A percentile compares a stretch with the other conserved stretches of the same genome.
These are phyloP conservation scores for Excoecaria cochinchinensis DNA, from an alignment of 345 rosid genomes.

Conservation along the genomic window DNA sequence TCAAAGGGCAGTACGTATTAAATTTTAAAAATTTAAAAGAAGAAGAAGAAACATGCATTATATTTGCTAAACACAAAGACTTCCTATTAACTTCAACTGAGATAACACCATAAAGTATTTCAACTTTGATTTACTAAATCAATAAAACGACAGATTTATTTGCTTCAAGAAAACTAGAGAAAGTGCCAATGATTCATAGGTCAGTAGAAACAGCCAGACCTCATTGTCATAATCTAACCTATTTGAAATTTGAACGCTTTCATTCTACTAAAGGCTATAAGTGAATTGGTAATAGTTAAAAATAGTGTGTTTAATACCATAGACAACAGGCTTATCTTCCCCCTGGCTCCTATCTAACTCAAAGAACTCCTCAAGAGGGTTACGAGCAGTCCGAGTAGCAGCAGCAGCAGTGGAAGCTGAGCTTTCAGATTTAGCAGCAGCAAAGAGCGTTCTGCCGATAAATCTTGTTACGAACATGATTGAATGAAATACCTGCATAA, in stretches of 20 bases:
- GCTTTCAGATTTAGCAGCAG: constrained; percentile 65
- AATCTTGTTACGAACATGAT: constrained; percentile 64
- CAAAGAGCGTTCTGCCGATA: constrained; percentile 58
- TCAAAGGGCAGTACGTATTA: not conserved
- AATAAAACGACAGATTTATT: not conserved
- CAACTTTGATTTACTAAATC: not conserved
- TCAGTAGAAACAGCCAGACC: not conserved
- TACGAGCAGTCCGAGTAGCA: constrained; percentile 33
- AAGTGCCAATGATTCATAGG: not conserved
- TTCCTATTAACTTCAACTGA: not conserved
- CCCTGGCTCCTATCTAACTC: constrained; percentile 69
- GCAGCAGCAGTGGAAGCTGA: constrained; percentile 50
- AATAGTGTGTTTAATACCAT: constrained; percentile 44
- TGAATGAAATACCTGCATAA: constrained; percentile 16
- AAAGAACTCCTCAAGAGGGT: constrained; percentile 84
- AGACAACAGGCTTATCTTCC: constrained; percentile 65
- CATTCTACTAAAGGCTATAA: not conserved
- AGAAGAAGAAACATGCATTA: not conserved
- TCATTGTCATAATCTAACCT: not conserved
- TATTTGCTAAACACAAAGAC: not conserved
- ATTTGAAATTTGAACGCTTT: not conserved
- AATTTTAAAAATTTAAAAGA: not conserved
- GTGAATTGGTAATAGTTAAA: not conserved
- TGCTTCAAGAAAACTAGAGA: not conserved
- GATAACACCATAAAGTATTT: not conserved